These are phyloP conservation scores for Fusarium goolgardi DNA, from an alignment of 2,329 filamentous ascomycete genomes.

Conservation along the genomic window DNA sequence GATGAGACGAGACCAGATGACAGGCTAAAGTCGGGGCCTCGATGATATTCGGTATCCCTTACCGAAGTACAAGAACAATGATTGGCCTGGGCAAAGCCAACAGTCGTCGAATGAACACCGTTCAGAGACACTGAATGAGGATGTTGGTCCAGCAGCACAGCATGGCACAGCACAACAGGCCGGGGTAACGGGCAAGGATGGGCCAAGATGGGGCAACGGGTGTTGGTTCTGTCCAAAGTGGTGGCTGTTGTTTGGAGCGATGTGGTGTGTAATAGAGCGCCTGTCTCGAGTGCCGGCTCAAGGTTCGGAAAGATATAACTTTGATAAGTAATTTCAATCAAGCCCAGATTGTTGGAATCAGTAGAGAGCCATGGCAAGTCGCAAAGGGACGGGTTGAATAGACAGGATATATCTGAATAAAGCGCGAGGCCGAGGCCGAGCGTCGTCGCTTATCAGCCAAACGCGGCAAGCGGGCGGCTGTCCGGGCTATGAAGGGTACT, in stretches of 20 bases:
- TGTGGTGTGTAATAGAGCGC: neutral
- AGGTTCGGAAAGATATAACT: neutral
- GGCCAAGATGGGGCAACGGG: constrained; percentile 5
- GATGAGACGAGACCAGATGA: constrained; percentile 1
- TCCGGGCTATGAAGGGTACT: constrained; percentile 18
- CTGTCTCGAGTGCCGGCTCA: neutral
- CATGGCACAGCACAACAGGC: constrained; percentile 6
- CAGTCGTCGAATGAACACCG: constrained; percentile 6
- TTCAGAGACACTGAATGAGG: constrained; percentile 18
- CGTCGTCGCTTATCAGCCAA: constrained; percentile 17
- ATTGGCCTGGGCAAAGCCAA: constrained; percentile 11
- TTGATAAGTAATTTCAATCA: neutral
- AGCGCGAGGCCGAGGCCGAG: constrained; percentile 21
- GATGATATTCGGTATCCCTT: constrained; percentile 3
- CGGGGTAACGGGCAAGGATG: constrained; percentile 27
- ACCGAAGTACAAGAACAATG: constrained; percentile 4
- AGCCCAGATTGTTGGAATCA: constrained; percentile 1
- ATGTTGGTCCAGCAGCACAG: constrained; percentile 28
- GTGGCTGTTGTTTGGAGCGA: constrained; percentile 2
- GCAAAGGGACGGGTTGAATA: neutral
- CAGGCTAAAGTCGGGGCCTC: constrained; percentile 2
- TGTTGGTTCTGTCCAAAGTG: constrained; percentile 26
- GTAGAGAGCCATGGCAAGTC: constrained; percentile 9
- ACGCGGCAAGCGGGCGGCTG: constrained; percentile 32
- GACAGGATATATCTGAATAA: constrained; percentile 23